These are phyloP conservation scores for Candida schatavii DNA, from an alignment of 805 yeast genomes.

Conservation along the genomic window DNA sequence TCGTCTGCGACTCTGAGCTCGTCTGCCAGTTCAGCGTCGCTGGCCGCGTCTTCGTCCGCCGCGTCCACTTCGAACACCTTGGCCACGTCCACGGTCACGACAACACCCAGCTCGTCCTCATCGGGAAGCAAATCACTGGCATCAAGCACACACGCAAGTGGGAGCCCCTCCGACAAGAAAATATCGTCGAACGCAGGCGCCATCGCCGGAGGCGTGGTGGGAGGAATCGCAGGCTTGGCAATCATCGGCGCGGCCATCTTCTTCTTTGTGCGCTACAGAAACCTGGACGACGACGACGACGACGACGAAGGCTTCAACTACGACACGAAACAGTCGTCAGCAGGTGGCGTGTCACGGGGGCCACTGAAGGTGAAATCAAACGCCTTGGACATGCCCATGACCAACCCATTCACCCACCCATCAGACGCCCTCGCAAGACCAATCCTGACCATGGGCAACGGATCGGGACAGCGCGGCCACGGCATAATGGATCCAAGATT, in stretches of 20 bases:
- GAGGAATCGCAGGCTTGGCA: conserved; percentile 35
- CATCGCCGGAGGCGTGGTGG: conserved; percentile 46
- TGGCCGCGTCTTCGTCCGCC: conserved; percentile 6
- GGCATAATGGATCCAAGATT: conserved; percentile 55
- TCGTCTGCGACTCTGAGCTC: conserved; percentile 11
- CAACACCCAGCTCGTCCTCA: conserved; percentile 10
- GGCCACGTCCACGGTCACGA: conserved; percentile 8
- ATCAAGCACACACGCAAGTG: conserved; percentile 8
- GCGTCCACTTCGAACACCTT: conserved; percentile 4
- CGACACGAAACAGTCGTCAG: conserved; percentile 18
- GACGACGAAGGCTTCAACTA: conserved; percentile 38
- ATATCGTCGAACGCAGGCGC: conserved; percentile 29
- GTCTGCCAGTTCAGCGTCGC: conserved; percentile 5
- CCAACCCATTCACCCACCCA: conserved; percentile 64
- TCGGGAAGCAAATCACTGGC: conserved; percentile 9
- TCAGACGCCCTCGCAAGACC: conserved; percentile 30
- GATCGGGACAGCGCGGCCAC: conserved; percentile 15
- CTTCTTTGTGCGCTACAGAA: conserved; percentile 31
- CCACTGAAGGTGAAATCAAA: conserved; percentile 21
- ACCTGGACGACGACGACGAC: conserved; percentile 28
- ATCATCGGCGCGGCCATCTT: conserved; percentile 23
- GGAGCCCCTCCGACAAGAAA: conserved; percentile 11
- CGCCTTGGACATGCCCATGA: conserved; percentile 38
- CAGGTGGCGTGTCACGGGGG: conserved; percentile 15
- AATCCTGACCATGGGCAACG: conserved; percentile 22